These are phyloP conservation scores for Lactarius quietus DNA, from an alignment of 768 basidiomycete species.

Conservation along the genomic window DNA sequence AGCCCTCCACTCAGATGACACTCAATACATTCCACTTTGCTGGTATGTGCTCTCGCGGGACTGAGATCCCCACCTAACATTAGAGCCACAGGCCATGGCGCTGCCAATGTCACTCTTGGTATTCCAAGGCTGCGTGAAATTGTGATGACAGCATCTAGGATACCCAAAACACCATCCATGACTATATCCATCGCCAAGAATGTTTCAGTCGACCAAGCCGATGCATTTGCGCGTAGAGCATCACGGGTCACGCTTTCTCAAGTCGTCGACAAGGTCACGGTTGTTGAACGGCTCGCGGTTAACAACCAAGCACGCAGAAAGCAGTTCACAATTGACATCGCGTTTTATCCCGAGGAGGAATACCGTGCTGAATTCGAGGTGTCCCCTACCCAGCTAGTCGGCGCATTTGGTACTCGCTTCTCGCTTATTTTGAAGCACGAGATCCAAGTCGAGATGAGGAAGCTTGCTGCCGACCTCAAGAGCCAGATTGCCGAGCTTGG, in stretches of 20 bases:
- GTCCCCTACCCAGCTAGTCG: constrained; percentile 64
- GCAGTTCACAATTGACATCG: constrained; percentile 74
- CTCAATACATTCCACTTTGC: constrained; percentile 99
- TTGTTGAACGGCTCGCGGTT: constrained; percentile 71
- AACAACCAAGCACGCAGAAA: constrained; percentile 69
- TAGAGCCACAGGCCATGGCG: constrained; percentile 77
- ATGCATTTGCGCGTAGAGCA: constrained; percentile 83
- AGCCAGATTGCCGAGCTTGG: constrained; percentile 79
- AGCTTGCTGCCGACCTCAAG: constrained; percentile 73
- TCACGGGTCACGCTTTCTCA: constrained; percentile 85
- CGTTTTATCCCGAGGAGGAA: constrained; percentile 83
- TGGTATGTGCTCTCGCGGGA: constrained; percentile 45
- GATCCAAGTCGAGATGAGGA: constrained; percentile 82
- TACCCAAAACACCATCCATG: constrained; percentile 98
- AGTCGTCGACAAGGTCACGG: constrained; percentile 75
- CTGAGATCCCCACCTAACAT: constrained; percentile 13
- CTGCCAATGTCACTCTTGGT: constrained; percentile 98
- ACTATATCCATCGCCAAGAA: constrained; percentile 64
- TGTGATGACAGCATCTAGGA: constrained; percentile 96
- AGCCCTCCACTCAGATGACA: constrained; percentile 99
- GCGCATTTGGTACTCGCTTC: constrained; percentile 69
- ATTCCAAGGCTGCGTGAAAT: constrained; percentile 98
- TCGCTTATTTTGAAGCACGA: constrained; percentile 81
- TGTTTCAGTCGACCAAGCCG: constrained; percentile 52
- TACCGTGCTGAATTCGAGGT: constrained; percentile 83